Evolutionary conservation across 371 early-diverging fungal genomes (phyloP).

Genomic region (Hamiltosporidium tvaerminnensis): DNA sequence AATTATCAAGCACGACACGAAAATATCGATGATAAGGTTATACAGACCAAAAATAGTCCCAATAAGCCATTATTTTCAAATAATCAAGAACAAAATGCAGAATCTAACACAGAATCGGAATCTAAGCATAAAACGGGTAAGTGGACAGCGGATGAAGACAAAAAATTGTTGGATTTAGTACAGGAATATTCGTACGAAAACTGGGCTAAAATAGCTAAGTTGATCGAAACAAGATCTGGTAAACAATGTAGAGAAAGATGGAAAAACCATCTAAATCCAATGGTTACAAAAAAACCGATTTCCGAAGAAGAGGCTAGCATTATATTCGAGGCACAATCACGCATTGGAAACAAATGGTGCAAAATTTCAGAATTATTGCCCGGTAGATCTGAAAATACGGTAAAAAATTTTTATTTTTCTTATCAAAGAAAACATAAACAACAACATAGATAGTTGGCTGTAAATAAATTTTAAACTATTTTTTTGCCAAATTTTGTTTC

Average conservation of each 20-base stretch:
- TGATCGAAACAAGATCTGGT: conserved; percentile 45
- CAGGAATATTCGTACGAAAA: conserved; percentile 41
- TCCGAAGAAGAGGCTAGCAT: conserved; percentile 40
- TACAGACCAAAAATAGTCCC: too few relatives aligned
- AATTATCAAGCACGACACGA: too few relatives aligned
- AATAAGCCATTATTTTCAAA: too few relatives aligned
- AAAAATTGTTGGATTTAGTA: conserved; percentile 37
- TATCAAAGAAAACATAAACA: too few relatives aligned
- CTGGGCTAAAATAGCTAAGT: conserved; percentile 52
- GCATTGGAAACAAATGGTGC: conserved; percentile 52
- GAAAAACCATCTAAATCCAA: conserved; percentile 54
- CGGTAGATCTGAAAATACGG: conserved; percentile 54
- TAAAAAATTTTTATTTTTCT: conserved; percentile 50
- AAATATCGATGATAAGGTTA: too few relatives aligned
- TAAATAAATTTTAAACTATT: too few relatives aligned
- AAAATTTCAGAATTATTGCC: conserved; percentile 52
- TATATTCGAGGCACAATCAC: conserved; percentile 42
- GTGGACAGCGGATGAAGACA: conserved; percentile 37
- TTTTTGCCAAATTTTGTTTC: too few relatives aligned
- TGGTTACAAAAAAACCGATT: conserved; percentile 51
- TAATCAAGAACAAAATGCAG: too few relatives aligned
- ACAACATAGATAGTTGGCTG: too few relatives aligned
- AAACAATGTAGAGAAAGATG: conserved; percentile 55
- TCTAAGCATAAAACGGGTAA: too few relatives aligned
- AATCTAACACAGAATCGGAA: too few relatives aligned